Conservation (phyloP, 2,329 filamentous ascomycete species). For the Beauveria rudraprayagi region DNA sequence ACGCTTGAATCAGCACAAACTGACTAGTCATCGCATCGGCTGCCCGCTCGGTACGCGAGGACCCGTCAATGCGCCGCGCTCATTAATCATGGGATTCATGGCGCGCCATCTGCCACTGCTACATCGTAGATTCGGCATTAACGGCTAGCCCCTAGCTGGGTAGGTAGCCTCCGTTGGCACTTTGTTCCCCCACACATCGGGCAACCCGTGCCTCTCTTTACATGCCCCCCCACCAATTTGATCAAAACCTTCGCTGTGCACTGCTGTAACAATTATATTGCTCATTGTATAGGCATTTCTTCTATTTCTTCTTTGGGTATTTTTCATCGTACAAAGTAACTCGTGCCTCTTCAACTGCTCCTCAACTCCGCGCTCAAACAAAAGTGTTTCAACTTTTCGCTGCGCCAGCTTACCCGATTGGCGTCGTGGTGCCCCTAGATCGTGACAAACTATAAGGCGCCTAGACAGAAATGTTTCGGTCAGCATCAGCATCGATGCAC, state of each 20-base stretch:
- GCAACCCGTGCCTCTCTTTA: background rate
- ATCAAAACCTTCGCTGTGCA: background rate
- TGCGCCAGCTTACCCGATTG: slow-evolving; percentile 24
- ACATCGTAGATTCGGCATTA: no score
- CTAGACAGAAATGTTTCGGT: slow-evolving; percentile 29
- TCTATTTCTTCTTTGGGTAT: slow-evolving; percentile 2
- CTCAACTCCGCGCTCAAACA: background rate
- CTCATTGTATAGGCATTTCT: background rate
- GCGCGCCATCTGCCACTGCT: no score
- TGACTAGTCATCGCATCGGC: no score
- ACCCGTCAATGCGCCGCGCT: no score
- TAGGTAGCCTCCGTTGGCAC: background rate
- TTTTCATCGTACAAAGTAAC: background rate
- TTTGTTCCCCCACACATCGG: slow-evolving; percentile 5
- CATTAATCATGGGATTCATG: no score
- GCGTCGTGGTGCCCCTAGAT: slow-evolving; percentile 55
- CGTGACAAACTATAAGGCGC: slow-evolving; percentile 65
- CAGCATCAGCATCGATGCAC: slow-evolving; percentile 5
- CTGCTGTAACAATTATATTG: background rate
- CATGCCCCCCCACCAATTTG: background rate
- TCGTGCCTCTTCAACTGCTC: background rate
- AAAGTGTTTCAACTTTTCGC: no score
- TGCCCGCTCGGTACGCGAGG: no score
- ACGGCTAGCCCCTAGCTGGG: no score
- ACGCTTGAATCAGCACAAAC: no score